Evolutionary conservation across 805 yeast genomes (phyloP).

Genomic region (Ogataea zsoltii): DNA sequence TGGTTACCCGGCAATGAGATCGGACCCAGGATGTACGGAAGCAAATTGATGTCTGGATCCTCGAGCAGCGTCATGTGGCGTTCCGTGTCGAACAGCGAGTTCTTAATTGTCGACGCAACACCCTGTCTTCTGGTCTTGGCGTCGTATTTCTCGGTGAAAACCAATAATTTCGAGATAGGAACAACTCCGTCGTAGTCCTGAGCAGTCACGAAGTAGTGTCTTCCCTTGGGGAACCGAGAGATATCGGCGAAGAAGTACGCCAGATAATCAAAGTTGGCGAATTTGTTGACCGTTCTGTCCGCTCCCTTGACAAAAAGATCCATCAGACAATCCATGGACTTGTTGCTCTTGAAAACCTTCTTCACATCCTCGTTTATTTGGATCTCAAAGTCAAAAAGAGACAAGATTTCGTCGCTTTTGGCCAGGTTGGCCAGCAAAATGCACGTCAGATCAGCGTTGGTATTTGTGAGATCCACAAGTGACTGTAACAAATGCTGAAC

Average conservation of each 20-base stretch:
- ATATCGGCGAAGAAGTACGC: constrained; percentile 88
- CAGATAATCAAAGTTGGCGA: constrained; percentile 78
- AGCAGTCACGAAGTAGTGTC: constrained; percentile 71
- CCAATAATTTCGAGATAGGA: constrained; percentile 79
- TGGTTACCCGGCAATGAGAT: constrained; percentile 61
- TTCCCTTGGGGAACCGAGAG: constrained; percentile 72
- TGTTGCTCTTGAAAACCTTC: constrained; percentile 53
- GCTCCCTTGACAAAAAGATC: constrained; percentile 87
- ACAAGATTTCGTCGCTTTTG: constrained; percentile 64
- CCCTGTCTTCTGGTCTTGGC: constrained; percentile 84
- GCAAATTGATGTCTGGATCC: constrained; percentile 65
- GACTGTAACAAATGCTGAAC: constrained; percentile 47
- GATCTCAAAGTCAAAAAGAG: constrained; percentile 45
- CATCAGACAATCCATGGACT: constrained; percentile 76
- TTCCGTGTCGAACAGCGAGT: constrained; percentile 78
- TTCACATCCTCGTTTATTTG: constrained; percentile 39
- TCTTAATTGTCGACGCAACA: constrained; percentile 89
- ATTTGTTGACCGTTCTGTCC: constrained; percentile 67
- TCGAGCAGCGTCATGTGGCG: constrained; percentile 60
- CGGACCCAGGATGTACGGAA: constrained; percentile 82
- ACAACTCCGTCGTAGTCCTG: constrained; percentile 75
- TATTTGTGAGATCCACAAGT: constrained; percentile 55
- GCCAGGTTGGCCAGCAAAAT: constrained; percentile 86
- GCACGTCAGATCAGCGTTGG: constrained; percentile 77
- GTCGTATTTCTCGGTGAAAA: constrained; percentile 80